Evolutionary conservation across 768 basidiomycete genomes (phyloP), one percentile per base, ranked within the genome.

Genomic region (Phaffia tasmanica): DNA sequence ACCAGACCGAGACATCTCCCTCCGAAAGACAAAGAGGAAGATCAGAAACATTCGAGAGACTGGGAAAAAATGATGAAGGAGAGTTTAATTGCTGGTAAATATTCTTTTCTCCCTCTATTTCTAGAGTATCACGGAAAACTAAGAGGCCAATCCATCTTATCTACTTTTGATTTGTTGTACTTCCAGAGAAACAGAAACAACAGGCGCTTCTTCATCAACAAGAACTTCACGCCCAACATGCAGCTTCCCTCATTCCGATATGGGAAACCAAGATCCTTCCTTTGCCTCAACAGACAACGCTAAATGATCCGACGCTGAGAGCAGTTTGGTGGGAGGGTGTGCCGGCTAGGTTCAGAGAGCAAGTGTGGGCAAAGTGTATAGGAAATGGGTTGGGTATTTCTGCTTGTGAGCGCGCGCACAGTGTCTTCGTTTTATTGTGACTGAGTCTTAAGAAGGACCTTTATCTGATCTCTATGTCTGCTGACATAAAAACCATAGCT

Each of bases 21-120:
- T 23, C 66, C 66, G 8, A 67, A 67, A 27, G 53, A 61, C n/a
- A 60, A 62, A 8, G 55, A 62, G 7, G 66, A 67, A 46, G 66
- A 67, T 21, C 51, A 57, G 18, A n/a, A n/a, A 11, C 66, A 67
- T 42, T 42, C 63, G 7, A 32, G 35, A 15, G 61, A 42, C 15
- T 67, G 60, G 60, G 61, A 67, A 29, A 53, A 48, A 56, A 57
- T 67, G 61, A 67, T 67, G 66, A 57, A 46, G 21, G 60, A 53
- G 11, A 11, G n/a, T 21, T 30, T 14, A 11, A 21, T 46, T 21
- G 7, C 27, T 46, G 46, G 11, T 27, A 15, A 46, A 29, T 62
- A 19, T 9, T 27, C 42, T n/a, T 8, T 25, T 42, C 57, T n/a
- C 25, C 11, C 2, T 15, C 25, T 27, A 9, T 62, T 32, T 18